Base-by-base conservation (phyloP, 371 early-diverging fungal genomes). In the Apophysomyces elegans region DNA sequence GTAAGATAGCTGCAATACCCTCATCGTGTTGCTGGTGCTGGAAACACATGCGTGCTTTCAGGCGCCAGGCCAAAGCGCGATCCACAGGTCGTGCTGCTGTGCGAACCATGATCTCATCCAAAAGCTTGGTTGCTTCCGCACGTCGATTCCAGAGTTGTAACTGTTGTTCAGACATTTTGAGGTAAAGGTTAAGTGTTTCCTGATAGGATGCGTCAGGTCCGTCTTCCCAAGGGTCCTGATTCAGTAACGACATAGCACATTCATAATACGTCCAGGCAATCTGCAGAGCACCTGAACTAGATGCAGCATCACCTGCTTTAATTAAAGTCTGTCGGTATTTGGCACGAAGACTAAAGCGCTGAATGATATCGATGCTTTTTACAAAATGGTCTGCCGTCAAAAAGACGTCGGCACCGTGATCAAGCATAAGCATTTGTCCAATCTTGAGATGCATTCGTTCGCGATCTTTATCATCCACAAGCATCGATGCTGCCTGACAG, bases 351-450 rank as follows among this genome's bases (percentile, higher is more conserved):
- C 63, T 43, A 9, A 72, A 62, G 0, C 61, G 61, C 14, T 64
- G 63, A 36, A 80, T 72, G 12, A 74, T 16, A 16, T 76, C 70
- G 35, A 58, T 61, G 32, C 78, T 74, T 16, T 80, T 76, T 2
- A 80, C 58, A n/a, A 80, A 61, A 67, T 80, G 78, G 44, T 80
- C 78, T 4, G 81, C 81, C 5, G 69, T 74, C 41, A 73, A 43
- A 46, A 76, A 76, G 5, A 76, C 68, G 44, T 77, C 75, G 1
- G 62, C 69, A 1, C 66, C 64, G 14, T 71, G 72, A 21, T 62
- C 54, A 1, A 65, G 64, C 72, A 78, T 73, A 12, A 78, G 57
- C 72, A 76, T 76, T 60, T 75, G 69, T 7, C 77, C 76, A 46
- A 80, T 78, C 13, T 70, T 74, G 11, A 74, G 67, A 65, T 80